Percentiles rank a stretch among this genome's conserved stretches.
phyloP scores from a whole-genome alignment of 306 rosid species.

The Begonia masoniana region DNA sequence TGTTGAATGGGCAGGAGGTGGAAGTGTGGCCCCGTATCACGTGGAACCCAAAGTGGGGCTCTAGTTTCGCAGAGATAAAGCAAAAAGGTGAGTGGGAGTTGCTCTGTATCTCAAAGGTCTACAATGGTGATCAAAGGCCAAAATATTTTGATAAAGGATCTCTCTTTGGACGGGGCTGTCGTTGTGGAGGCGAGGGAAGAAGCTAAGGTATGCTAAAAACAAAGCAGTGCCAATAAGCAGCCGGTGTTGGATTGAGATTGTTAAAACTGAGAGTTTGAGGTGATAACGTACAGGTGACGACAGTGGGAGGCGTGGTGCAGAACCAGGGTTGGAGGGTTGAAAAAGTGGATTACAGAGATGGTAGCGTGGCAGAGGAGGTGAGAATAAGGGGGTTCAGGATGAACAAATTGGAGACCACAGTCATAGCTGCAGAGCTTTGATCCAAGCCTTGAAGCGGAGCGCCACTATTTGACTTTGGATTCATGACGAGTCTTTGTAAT shows the following conservation, averaged over 20 bases:
- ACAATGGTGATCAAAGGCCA: constrained; percentile 63
- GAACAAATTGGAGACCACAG: constrained; percentile 39
- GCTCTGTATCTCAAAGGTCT: constrained; percentile 72
- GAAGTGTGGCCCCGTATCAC: constrained; percentile 77
- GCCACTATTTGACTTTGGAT: too few relatives aligned
- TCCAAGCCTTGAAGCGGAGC: too few relatives aligned
- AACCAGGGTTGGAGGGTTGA: constrained; percentile 79
- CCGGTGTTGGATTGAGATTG: too few relatives aligned
- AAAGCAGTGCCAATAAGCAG: too few relatives aligned
- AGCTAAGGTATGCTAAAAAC: constrained; percentile 43
- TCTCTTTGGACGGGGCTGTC: constrained; percentile 79
- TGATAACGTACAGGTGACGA: constrained; percentile 36
- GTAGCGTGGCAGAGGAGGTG: constrained; percentile 49
- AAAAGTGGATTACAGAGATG: constrained; percentile 46
- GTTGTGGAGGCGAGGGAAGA: constrained; percentile 43
- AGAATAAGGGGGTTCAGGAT: constrained; percentile 79
- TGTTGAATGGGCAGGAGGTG: constrained; percentile 75
- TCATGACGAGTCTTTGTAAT: too few relatives aligned
- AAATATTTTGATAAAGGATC: constrained; percentile 39
- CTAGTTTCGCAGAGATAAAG: constrained; percentile 49
- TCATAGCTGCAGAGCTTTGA: too few relatives aligned
- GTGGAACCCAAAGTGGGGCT: constrained; percentile 98
- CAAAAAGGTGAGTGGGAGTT: constrained; percentile 47
- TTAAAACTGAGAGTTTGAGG: too few relatives aligned
- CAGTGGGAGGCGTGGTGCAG: constrained; percentile 54